Evolutionary conservation across 306 rosid species (phyloP), one percentile per base, ranked within the genome.

Genomic region (Gastrolobium villosum): DNA sequence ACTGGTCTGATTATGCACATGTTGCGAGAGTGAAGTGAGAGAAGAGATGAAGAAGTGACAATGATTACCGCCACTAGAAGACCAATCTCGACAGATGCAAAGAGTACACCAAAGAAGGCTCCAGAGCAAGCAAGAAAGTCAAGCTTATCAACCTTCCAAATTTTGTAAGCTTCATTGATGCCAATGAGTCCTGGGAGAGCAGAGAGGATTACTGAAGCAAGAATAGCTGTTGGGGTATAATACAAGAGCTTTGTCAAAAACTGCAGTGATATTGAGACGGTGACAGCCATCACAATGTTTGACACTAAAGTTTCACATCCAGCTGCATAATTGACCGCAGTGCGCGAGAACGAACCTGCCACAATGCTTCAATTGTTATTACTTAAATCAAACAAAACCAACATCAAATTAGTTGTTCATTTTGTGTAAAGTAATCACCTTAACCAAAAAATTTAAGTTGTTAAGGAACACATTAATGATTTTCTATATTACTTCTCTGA

Each of bases 171-270:
- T 90, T 88, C 85, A 14, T 4, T 52, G 5, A 87, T 7, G 72
- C 90, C 82, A 8, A 92, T 74, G 69, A 94, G 93, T 63, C 98
- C 98, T 0, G 96, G 92, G 5, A 92, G 90, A 9, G 98, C 97
- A 4, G 97, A 90, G 6, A 94, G 87, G 60, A 94, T 89, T 1
- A 92, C 81, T 6, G 98, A 90, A 35, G 96, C 92, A 13, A 94
- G 86, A 26, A 94, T 94, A 3, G 96, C 92, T 2, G 75, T 86
- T 40, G 97, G 97, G 3, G 98, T 94, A 74, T 70, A 94, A 75
- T 90, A 92, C 76, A 94, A 84, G 0, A 94, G 88, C 78, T 78
- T 92, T 30, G 97, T 94, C 26, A 90, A 48, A 39, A 87, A 75
- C 45, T 89, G 87, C 28, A 94, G 74, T 0, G 96, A 92, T 37